phyloP scores from a whole-genome alignment of 192 early-diverging fungal genomes.

The Linnemannia exigua region DNA sequence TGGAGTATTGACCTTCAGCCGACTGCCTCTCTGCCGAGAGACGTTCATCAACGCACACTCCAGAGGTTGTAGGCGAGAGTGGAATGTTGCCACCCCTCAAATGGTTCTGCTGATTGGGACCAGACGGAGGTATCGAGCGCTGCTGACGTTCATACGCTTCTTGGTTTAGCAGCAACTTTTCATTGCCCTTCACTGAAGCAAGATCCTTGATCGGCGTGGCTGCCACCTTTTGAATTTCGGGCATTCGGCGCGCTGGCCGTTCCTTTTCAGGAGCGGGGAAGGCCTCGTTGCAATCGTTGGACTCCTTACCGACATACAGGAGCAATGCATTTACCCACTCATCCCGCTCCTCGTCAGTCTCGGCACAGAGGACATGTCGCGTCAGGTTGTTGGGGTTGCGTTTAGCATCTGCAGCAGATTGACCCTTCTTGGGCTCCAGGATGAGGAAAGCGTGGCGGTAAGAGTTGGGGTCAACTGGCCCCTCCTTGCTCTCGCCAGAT shows the following conservation, averaged over 20 bases:
- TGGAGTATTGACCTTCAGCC: conserved; percentile 34
- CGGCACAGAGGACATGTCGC: conserved; percentile 89
- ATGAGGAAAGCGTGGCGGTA: conserved; percentile 91
- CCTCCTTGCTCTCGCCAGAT: conserved; percentile 34
- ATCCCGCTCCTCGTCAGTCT: conserved; percentile 91
- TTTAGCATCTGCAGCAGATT: conserved; percentile 47
- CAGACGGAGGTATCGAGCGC: conserved; percentile 31
- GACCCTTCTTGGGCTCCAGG: conserved; percentile 82
- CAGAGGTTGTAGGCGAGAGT: conserved; percentile 35
- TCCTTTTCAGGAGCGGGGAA: conserved; percentile 18
- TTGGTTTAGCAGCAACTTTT: conserved; percentile 54
- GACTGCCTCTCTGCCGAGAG: conserved; percentile 27
- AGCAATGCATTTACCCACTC: conserved; percentile 88
- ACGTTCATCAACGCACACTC: conserved; percentile 30
- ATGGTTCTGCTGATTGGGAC: conserved; percentile 24
- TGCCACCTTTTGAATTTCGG: conserved; percentile 48
- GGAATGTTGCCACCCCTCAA: conserved; percentile 18
- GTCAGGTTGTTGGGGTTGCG: conserved; percentile 53
- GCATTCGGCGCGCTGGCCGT: conserved; percentile 28
- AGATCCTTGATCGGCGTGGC: conserved; percentile 56
- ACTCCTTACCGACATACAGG: conserved; percentile 55
- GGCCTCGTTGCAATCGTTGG: conserved; percentile 23
- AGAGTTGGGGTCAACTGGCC: conserved; percentile 63
- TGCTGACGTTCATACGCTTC: conserved; percentile 51
- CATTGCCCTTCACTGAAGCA: conserved; percentile 28